These are phyloP conservation scores for Lipomyces spencermartinsiae DNA, from an alignment of 805 yeast genomes.

Conservation along the genomic window DNA sequence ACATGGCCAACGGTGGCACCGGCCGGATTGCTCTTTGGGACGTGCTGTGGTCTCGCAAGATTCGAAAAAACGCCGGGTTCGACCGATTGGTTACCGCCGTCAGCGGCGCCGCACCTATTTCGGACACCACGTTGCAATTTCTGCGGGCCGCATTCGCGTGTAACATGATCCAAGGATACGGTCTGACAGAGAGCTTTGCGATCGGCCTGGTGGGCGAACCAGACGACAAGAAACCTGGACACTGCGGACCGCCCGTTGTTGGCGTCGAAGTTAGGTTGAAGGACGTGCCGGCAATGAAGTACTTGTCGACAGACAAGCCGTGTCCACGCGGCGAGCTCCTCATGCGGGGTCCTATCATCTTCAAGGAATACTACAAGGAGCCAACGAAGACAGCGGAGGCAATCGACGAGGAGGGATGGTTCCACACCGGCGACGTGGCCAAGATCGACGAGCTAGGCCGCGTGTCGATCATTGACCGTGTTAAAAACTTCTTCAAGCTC, in stretches of 20 bases:
- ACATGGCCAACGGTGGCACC: constrained; percentile 48
- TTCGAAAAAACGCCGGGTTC: constrained; percentile 56
- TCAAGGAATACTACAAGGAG: constrained; percentile 61
- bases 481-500: constrained; percentile 76
- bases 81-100: constrained; percentile 50
- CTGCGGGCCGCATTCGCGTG: constrained; percentile 66
- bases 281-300: constrained; percentile 70
- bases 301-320: constrained; percentile 52
- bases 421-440: constrained; percentile 59
- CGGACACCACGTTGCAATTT: constrained; percentile 64
- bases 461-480: constrained; percentile 70
- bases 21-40: constrained; percentile 51
- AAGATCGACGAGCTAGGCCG: constrained; percentile 59
- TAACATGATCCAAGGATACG: constrained; percentile 66
- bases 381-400: constrained; percentile 60
- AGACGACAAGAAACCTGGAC: constrained; percentile 57
- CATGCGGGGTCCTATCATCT: constrained; percentile 69
- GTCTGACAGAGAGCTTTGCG: constrained; percentile 41
- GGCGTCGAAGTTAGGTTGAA: constrained; percentile 63
- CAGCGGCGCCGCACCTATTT: constrained; percentile 75
- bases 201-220: constrained; percentile 44
- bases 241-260: constrained; percentile 65
- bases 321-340: constrained; percentile 65
- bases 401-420: constrained; percentile 54
- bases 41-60: constrained; percentile 51